Base-by-base conservation (phyloP, 2,329 filamentous ascomycete genomes). In the Aspergillus sclerotialis region DNA sequence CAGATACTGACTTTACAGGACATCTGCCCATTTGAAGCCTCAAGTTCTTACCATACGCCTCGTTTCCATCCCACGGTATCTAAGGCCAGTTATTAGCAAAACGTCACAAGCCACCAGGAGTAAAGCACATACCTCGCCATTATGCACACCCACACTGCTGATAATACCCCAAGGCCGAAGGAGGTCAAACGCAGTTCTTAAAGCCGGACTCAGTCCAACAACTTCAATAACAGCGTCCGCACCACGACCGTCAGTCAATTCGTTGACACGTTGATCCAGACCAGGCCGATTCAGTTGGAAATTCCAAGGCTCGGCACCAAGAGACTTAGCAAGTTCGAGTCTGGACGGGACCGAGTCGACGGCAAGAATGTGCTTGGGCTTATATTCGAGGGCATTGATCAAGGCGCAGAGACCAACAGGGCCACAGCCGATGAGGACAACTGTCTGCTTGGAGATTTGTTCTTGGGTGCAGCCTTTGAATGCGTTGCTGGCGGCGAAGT, bases 211-310 rank as follows among this genome's bases (percentile, higher is more conserved):
- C 40, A 81, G 63, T 0, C 83, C 83, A 16, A 88, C 84, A 5
- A 85, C 81, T 58, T 89, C 84, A 46, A 94, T 79, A 2, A 92
- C 79, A 12, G 85, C 78, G 62, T 95, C 89, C 10, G 88, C 88
- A 5, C 89, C 89, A 25, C 89, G 72, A 6, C 87, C 87, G 11
- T 82, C 72, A 0, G 86, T 92, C 30, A 81, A 74, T 46, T 84
- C 82, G 52, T 78, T 78, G 34, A 94, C 79, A 34, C 82, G 75
- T 46, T 73, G 70, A 36, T 79, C 64, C 56, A 93, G 71, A 3
- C 72, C 76, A 25, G 80, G 76, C 30, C 71, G 72, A 40, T 85
- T 76, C 2, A 68, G 77, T 52, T 73, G 63, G 60, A 90, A 90
- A 57, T 94, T 89, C 62, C 88, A 78, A 1, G 85, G 80, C 60